Percentiles rank a stretch among this genome's conserved stretches.
Conservation (phyloP, 169 alveolate species). For the Plasmodium yoelii region DNA sequence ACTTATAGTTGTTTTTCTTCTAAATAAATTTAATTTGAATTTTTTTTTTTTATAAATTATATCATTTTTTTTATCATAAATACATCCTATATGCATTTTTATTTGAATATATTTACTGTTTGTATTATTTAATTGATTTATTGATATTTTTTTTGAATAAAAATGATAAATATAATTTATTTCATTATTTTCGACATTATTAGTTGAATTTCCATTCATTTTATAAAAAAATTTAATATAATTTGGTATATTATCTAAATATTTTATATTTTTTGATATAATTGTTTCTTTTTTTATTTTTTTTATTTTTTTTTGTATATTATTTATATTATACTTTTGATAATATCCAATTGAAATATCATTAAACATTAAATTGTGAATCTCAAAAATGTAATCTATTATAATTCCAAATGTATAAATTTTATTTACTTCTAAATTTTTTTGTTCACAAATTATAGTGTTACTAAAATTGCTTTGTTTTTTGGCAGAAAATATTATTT, state of each 20-base stretch:
- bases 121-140: slow-evolving; percentile 14
- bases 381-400: slow-evolving; percentile 57
- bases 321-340: slow-evolving; percentile 25
- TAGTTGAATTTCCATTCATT: neutral
- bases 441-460: slow-evolving; percentile 57
- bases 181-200: neutral
- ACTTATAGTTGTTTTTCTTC: slow-evolving; percentile 4
- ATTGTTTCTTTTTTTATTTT: slow-evolving; percentile 29
- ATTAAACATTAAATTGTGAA: slow-evolving; percentile 33
- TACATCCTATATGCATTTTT: slow-evolving; percentile 42
- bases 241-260: slow-evolving; percentile 30
- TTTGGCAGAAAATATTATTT: slow-evolving; percentile 23
- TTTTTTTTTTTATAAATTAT: slow-evolving; percentile 50
- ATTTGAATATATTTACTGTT: slow-evolving; percentile 4
- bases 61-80: slow-evolving; percentile 36
- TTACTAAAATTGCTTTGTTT: slow-evolving; percentile 58
- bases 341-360: slow-evolving; percentile 35
- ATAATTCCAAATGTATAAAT: slow-evolving; percentile 30
- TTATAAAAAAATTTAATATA: slow-evolving; percentile 30
- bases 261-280: slow-evolving; percentile 14
- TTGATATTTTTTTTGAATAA: slow-evolving; percentile 37
- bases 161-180: slow-evolving; percentile 43
- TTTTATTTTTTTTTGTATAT: slow-evolving; percentile 36
- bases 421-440: slow-evolving; percentile 41
- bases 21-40: slow-evolving; percentile 18